These are phyloP conservation scores for Phytophthora cajani DNA, from an alignment of 352 stramenopile species.

Conservation along the genomic window DNA sequence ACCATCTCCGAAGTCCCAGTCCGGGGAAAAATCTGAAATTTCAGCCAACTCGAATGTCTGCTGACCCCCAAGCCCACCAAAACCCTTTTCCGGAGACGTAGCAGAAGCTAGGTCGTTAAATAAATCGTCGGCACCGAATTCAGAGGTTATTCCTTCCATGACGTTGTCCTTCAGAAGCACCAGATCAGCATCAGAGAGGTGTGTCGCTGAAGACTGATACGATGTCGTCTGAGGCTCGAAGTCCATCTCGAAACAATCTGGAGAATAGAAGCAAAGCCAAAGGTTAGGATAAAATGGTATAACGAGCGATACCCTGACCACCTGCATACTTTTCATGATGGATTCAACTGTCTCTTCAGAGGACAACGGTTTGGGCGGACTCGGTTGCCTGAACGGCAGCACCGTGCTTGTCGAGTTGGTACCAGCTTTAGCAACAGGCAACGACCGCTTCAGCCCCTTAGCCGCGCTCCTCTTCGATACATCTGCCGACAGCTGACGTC, in stretches of 20 bases:
- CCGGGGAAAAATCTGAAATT: conserved; percentile 86
- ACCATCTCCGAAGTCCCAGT: conserved; percentile 81
- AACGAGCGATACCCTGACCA: neutral
- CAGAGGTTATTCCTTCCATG: conserved; percentile 36
- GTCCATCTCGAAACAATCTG: conserved; percentile 69
- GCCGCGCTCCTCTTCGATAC: conserved; percentile 2
- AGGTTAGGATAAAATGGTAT: conserved; percentile 2
- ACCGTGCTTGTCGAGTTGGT: neutral
- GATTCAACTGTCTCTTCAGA: conserved; percentile 51
- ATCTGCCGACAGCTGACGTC: conserved; percentile 4
- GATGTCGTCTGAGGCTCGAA: conserved; percentile 34
- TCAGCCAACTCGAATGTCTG: conserved; percentile 45
- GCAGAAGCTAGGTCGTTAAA: conserved; percentile 33
- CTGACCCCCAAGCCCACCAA: conserved; percentile 21
- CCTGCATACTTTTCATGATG: conserved; percentile 60
- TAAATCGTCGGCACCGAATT: conserved; percentile 39
- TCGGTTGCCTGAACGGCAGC: conserved; percentile 15
- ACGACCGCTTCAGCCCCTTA: conserved; percentile 50
- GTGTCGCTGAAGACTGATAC: conserved; percentile 13
- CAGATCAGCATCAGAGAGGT: conserved; percentile 32
- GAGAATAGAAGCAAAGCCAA: conserved; percentile 3
- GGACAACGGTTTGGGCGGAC: conserved; percentile 9
- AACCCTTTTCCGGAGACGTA: conserved; percentile 7
- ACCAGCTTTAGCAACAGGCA: conserved; percentile 25
- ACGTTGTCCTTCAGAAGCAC: conserved; percentile 40